Base-by-base conservation (phyloP, 345 rosid species). In the Jatropha curcas region DNA sequence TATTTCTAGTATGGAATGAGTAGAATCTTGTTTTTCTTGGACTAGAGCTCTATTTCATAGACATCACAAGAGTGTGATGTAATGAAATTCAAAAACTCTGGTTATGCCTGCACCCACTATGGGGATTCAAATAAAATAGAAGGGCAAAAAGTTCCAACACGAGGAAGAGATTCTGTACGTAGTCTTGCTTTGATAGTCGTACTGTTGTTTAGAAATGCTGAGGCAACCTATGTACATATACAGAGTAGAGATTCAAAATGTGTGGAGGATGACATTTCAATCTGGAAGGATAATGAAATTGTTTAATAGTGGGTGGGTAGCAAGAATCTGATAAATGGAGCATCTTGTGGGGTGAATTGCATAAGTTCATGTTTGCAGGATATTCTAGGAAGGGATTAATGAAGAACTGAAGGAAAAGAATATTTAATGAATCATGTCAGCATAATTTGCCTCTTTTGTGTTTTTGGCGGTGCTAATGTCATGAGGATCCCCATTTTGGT, bases 21-120 rank as follows among this genome's bases (percentile, higher is more conserved):
- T 45, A 16, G 55, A 43, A 64, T 64, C 11, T 64, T 62, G 48
- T 62, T 22, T 37, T 39, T 48, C n/a, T n/a, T 48, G 6, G 65
- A 4, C 30, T 62, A 20, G 50, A 8, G 2, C 35, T 35, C 27
- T 34, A 10, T 35, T 24, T 11, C 33, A 43, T 64, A 39, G 52
- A 64, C 52, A 43, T 33, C 1, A 12, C 31, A 41, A 12, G 1
- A 4, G 31, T 8, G 9, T 37, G 19, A 24, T 39, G 2, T 7
- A 4, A 65, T 13, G 45, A 35, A 43, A 43, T 39, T 39, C 5
- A 30, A 16, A 24, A 27, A 43, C 27, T 48, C 67, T 35, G 10
- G 39, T 10, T n/a, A 37, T 62, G 66, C 30, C 8, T 22, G 16
- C 19, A 63, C 30, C 67, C 50, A 22, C 27, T 13, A 34, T 2